Conservation (phyloP, 108 stramenopile genomes). For the Skeletonema grethae region DNA sequence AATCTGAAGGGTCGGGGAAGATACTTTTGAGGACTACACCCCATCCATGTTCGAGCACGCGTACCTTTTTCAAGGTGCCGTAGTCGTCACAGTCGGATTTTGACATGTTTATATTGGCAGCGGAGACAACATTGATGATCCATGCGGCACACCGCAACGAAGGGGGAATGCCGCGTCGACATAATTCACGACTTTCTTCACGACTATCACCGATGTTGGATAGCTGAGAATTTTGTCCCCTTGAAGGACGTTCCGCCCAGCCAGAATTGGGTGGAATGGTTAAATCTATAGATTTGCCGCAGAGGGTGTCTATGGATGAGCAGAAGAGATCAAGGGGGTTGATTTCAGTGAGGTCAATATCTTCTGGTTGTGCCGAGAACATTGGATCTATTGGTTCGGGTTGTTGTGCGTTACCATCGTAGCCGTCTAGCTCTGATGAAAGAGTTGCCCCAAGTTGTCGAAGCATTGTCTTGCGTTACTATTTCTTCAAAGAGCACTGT, state of each 20-base stretch:
- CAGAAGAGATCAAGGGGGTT: constrained; percentile 42
- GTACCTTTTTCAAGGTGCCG: constrained; percentile 62
- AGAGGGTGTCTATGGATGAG: constrained; percentile 33
- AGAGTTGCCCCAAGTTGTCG: not conserved
- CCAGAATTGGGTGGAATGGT: constrained; percentile 19
- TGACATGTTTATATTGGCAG: constrained; percentile 25
- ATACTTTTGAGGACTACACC: constrained; percentile 34
- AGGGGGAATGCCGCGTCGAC: constrained; percentile 46
- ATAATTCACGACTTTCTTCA: constrained; percentile 24
- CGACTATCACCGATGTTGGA: not conserved
- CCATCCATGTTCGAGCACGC: constrained; percentile 53
- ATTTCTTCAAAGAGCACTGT: too few relatives aligned
- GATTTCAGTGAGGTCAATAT: constrained; percentile 18
- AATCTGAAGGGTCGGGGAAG: constrained; percentile 38
- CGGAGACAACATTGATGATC: constrained; percentile 45
- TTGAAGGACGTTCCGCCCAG: constrained; percentile 28
- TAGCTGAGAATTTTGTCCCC: not conserved
- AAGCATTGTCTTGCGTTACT: not conserved
- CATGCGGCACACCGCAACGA: constrained; percentile 36
- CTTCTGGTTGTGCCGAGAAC: not conserved
- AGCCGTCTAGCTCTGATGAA: not conserved
- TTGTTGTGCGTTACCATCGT: not conserved
- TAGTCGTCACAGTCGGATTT: constrained; percentile 32
- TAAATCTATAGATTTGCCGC: constrained; percentile 22
- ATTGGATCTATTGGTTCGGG: too few relatives aligned